These are phyloP conservation scores for Pouteria glomerata DNA, from an alignment of 148 eudicot species.

Conservation along the genomic window DNA sequence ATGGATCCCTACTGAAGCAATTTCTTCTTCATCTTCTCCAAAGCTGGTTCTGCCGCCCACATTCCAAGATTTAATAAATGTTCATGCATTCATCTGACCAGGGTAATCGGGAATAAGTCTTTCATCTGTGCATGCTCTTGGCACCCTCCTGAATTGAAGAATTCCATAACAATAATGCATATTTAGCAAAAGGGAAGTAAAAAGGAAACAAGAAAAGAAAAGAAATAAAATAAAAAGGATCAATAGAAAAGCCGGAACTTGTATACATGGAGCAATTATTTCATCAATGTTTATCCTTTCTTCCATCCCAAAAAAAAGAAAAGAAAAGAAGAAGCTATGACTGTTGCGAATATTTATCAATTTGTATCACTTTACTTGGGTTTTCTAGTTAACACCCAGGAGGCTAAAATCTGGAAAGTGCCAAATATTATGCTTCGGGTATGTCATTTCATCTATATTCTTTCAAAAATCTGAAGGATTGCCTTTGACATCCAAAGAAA, in stretches of 20 bases:
- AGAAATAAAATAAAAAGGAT: neutral
- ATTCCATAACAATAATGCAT: neutral
- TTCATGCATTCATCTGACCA: neutral
- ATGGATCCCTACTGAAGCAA: conserved; percentile 8
- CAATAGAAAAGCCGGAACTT: neutral
- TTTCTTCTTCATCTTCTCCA: conserved; percentile 7
- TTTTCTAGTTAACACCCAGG: neutral
- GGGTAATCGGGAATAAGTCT: neutral
- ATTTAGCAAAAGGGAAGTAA: neutral
- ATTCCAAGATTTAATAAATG: neutral
- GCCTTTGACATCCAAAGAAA: neutral
- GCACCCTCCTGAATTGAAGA: conserved; percentile 13
- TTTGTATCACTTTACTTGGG: neutral
- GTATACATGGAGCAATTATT: too few species aligned
- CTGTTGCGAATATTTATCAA: neutral
- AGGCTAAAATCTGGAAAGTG: neutral
- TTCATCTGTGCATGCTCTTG: neutral
- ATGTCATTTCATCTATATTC: neutral
- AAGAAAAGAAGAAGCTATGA: too few species aligned
- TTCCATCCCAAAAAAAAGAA: too few species aligned
- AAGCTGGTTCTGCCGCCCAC: neutral
- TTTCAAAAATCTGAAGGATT: neutral
- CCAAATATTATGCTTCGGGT: neutral
- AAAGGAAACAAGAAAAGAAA: neutral
- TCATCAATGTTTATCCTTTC: too few species aligned